Percentiles rank a stretch among this genome's conserved stretches.
Evolutionary conservation across 176 grass and related monocot genomes (phyloP).

Genomic region (Dactylis glomerata): DNA sequence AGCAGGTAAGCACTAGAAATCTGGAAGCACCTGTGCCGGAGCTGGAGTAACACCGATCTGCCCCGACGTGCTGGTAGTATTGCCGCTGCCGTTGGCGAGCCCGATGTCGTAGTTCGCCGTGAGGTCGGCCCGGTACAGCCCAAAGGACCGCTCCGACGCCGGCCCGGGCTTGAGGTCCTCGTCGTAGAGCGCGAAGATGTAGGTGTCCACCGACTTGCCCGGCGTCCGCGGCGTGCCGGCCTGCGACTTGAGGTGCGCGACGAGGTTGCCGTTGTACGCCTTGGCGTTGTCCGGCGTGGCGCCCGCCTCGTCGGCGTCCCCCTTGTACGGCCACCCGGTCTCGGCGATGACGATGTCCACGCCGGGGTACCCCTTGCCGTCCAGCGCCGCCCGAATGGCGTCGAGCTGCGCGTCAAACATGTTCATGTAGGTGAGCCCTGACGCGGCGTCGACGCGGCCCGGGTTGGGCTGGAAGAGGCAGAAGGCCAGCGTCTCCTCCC

Average conservation of each 20-base stretch:
- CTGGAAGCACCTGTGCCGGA: neutral
- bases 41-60: slow-evolving; percentile 22
- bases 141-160: slow-evolving; percentile 80
- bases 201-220: slow-evolving; percentile 82
- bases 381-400: slow-evolving; percentile 70
- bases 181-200: slow-evolving; percentile 97
- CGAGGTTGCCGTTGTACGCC: slow-evolving; percentile 85
- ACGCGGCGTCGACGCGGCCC: slow-evolving; percentile 64
- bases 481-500: slow-evolving; percentile 88
- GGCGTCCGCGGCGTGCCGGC: slow-evolving; percentile 75
- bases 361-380: slow-evolving; percentile 55
- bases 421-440: slow-evolving; percentile 83
- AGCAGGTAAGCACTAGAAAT: too few relatives aligned
- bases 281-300: slow-evolving; percentile 77
- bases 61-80: neutral
- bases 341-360: slow-evolving; percentile 92
- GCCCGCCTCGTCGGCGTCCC: slow-evolving; percentile 64
- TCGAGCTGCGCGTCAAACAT: slow-evolving; percentile 99
- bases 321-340: slow-evolving; percentile 96
- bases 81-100: slow-evolving; percentile 30
- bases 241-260: slow-evolving; percentile 67
- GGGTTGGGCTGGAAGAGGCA: slow-evolving; percentile 95
- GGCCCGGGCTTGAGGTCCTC: slow-evolving; percentile 95
- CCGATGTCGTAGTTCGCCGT: slow-evolving; percentile 79
- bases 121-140: slow-evolving; percentile 69